Percentiles rank a stretch among this genome's conserved stretches.
Conservation (phyloP, 257 asterid genomes). For the Petrea volubilis region DNA sequence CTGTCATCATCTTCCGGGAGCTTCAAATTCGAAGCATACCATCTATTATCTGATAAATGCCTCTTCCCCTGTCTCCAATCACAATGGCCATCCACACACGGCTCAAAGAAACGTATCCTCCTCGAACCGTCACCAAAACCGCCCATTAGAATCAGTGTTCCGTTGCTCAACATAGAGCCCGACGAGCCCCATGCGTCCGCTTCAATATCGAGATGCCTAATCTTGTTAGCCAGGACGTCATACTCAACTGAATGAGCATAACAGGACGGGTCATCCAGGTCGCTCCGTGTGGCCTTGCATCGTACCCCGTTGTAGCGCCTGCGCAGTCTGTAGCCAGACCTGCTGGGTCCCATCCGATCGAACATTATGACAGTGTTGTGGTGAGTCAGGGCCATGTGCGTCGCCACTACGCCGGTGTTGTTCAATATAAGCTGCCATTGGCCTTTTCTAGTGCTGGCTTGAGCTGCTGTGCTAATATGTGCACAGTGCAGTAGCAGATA, state of each 20-base stretch:
- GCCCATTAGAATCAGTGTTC: conserved; percentile 53
- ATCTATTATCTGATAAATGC: conserved; percentile 34
- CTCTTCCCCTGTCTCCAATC: conserved; percentile 48
- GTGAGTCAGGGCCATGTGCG: conserved; percentile 72
- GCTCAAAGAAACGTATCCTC: conserved; percentile 35
- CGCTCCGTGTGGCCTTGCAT: conserved; percentile 24
- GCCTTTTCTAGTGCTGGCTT: conserved; percentile 27
- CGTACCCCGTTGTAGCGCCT: conserved; percentile 37
- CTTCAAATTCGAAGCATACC: conserved; percentile 51
- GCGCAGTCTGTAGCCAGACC: conserved; percentile 36
- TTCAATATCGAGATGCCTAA: conserved; percentile 46
- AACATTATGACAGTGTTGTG: conserved; percentile 53
- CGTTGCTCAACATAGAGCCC: conserved; percentile 59
- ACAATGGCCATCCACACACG: conserved; percentile 44
- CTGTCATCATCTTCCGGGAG: conserved; percentile 55
- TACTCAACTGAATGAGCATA: conserved; percentile 71
- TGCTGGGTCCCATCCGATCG: conserved; percentile 46
- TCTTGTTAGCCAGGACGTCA: conserved; percentile 32
- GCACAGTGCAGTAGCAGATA: conserved; percentile 19
- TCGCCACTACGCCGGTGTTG: conserved; percentile 64
- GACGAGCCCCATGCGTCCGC: conserved; percentile 60
- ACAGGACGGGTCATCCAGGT: conserved; percentile 44
- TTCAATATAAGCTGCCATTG: conserved; percentile 51
- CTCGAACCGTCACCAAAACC: conserved; percentile 48
- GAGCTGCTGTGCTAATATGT: neutral